Evolutionary conservation across 139 green algal genomes (phyloP).

Genomic region (Bryopsis sp.): DNA sequence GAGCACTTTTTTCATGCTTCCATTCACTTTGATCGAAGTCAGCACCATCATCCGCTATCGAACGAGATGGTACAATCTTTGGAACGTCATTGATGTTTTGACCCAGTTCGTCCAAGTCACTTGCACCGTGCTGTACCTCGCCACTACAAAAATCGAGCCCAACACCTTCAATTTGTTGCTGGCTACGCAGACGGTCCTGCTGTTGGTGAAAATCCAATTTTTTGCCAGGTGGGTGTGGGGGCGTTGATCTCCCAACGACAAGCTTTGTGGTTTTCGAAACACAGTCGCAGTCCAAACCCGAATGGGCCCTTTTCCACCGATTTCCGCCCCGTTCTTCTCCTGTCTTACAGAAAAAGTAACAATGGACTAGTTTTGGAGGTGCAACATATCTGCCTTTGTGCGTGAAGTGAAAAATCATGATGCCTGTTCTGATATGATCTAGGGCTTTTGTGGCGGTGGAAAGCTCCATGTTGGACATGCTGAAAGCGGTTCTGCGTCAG

Average conservation of each 20-base stretch:
- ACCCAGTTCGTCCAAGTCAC: conserved; percentile 12
- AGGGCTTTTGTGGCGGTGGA: conserved; percentile 17
- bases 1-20: conserved; percentile 7
- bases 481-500: conserved; percentile 4
- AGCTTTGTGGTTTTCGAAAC: not conserved
- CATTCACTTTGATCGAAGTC: conserved; percentile 2
- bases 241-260: not conserved
- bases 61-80: conserved; percentile 13
- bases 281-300: too few species aligned
- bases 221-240: not conserved
- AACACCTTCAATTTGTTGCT: not conserved
- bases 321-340: too few species aligned
- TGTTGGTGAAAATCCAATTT: conserved; percentile 12
- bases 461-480: conserved; percentile 15
- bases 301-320: too few species aligned
- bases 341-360: too few species aligned
- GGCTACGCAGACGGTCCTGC: conserved; percentile 2
- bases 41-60: not conserved
- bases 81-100: conserved; percentile 3
- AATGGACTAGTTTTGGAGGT: too few species aligned
- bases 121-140: conserved; percentile 9
- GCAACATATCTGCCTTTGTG: too few species aligned
- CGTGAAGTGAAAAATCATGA: too few species aligned
- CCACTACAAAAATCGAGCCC: not conserved
- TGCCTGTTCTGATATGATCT: too few species aligned